Base-by-base conservation (phyloP, 106 monocot species). In the Dioscorea alata region DNA sequence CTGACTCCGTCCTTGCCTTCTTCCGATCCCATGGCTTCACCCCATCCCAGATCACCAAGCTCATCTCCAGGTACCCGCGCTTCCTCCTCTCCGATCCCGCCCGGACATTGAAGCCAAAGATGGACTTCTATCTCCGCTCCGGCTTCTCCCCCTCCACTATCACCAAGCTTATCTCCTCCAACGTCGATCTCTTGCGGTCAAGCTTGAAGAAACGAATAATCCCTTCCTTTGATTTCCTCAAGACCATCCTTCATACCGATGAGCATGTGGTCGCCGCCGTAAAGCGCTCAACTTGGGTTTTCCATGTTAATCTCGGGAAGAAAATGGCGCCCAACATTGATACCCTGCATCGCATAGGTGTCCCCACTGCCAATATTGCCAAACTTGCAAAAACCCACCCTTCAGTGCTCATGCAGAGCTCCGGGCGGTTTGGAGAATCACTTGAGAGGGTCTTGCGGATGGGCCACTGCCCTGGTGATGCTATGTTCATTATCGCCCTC, bases 61-160 rank as follows among this genome's bases (percentile, higher is more conserved):
- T 84, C 19, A 18, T 74, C 60, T 4, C 66, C 76, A 73, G 22
- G 21, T 33, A 48, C 63, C 83, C 86, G n/a, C 23, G 33, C 24
- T n/a, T 83, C 69, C 77, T 80, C 48, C 49, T 57, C 61, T 14
- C 72, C 69, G 35, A 71, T 52, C 74, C 82, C 17, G 51, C 23
- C 48, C 63, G 50, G 16, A 77, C 50, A 31, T 42, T 89, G 49
- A 70, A 67, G 48, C 85, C 85, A 64, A 89, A 89, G 66, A 34
- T 89, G 18, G 78, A 81, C 21, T 78, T 81, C 60, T 68, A 74
- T 71, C 42, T 56, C 5, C 13, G 35, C 21, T 4, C 80, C 16
- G 83, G 86, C 20, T 63, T 83, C 54, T 49, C 72, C 4, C 62
- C 22, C 8, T 9, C 56, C 12, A 50, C 62, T 48, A 67, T 86